Evolutionary conservation across 495 filamentous ascomycete genomes (phyloP).

Genomic region (Xanthoparmelia taractica): DNA sequence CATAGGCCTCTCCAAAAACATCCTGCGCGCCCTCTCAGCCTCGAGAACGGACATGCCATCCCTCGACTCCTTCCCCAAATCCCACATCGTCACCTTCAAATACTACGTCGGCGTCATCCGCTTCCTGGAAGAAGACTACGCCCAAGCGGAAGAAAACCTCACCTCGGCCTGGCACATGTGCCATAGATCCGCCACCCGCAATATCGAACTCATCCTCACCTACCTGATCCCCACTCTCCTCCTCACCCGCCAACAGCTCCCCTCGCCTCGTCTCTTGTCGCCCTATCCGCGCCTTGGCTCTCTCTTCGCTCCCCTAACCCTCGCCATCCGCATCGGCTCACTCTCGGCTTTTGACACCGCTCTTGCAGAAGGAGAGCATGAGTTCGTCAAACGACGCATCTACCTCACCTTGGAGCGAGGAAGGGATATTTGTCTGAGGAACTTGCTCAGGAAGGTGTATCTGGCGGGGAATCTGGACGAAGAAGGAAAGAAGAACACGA

Average conservation of each 20-base stretch:
- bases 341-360: constrained; percentile 79
- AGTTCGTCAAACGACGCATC: constrained; percentile 90
- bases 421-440: constrained; percentile 82
- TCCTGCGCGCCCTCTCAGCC: constrained; percentile 71
- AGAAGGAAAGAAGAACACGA: constrained; percentile 61
- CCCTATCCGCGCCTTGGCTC: constrained; percentile 68
- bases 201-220: constrained; percentile 88
- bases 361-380: constrained; percentile 67
- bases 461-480: constrained; percentile 73
- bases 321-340: constrained; percentile 72
- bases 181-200: constrained; percentile 58
- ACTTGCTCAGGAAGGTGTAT: constrained; percentile 85
- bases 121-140: constrained; percentile 90
- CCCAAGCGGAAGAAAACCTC: constrained; percentile 71
- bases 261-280: constrained; percentile 58
- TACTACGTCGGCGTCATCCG: constrained; percentile 86
- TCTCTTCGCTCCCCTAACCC: constrained; percentile 68
- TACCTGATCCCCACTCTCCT: constrained; percentile 91
- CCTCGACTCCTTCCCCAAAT: constrained; percentile 66
- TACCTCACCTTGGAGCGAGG: constrained; percentile 90
- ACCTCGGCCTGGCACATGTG: constrained; percentile 71
- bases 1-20: constrained; percentile 81
- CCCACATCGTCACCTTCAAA: constrained; percentile 91
- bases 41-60: constrained; percentile 67
- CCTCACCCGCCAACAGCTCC: constrained; percentile 76